Percentiles rank a stretch among this genome's conserved stretches.
These are phyloP conservation scores for Acanthamoeba rhysodes DNA, from an alignment of 208 protist species.

Conservation along the genomic window DNA sequence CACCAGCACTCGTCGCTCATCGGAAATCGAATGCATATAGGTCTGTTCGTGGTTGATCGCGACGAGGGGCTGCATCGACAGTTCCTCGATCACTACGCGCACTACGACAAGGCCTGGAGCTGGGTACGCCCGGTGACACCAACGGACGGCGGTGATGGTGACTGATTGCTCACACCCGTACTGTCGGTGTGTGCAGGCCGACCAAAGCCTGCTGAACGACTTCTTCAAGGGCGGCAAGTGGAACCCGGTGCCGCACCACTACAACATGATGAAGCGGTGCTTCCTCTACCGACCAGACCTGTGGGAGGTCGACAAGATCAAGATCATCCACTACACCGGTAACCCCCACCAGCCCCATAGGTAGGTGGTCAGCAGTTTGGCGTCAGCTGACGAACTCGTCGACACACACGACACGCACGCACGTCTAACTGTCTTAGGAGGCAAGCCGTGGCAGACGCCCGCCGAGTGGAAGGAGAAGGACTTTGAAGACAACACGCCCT, in stretches of 20 bases:
- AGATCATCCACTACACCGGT: constrained; percentile 59
- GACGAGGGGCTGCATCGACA: constrained; percentile 14
- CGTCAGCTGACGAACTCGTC: background rate
- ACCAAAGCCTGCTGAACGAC: constrained; percentile 57
- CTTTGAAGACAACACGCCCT: constrained; percentile 55
- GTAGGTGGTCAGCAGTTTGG: background rate
- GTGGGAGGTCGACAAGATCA: constrained; percentile 35
- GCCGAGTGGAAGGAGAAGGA: constrained; percentile 53
- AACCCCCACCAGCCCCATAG: background rate
- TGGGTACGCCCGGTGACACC: background rate
- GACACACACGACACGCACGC: background rate
- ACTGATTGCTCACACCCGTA: background rate
- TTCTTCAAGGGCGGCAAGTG: constrained; percentile 50
- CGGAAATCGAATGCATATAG: background rate
- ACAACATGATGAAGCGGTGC: constrained; percentile 70
- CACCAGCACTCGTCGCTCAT: no score
- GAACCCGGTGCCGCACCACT: background rate
- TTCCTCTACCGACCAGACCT: constrained; percentile 41
- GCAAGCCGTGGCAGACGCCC: constrained; percentile 8
- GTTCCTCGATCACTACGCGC: constrained; percentile 37
- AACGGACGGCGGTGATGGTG: background rate
- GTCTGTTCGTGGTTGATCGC: constrained; percentile 31
- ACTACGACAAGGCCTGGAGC: constrained; percentile 58
- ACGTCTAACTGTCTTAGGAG: background rate
- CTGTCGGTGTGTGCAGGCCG: background rate